phyloP scores from a whole-genome alignment of 331 rosid genomes.

The Stylosanthes scabra region DNA sequence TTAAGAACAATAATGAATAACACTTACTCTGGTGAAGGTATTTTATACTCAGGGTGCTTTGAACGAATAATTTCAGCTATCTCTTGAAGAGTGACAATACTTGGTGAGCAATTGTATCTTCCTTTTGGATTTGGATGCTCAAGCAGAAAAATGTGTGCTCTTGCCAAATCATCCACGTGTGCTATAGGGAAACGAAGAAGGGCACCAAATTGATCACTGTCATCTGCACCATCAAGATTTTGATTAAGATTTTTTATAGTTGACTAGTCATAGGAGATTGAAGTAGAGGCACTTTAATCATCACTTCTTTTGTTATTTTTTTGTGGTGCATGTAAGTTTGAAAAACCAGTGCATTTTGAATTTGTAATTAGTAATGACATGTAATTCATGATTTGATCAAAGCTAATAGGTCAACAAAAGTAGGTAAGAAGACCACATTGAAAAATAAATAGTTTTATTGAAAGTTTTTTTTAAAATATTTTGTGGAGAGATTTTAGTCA shows the following conservation, averaged over 20 bases:
- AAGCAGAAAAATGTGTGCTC: slow-evolving; percentile 65
- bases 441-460: too few species aligned
- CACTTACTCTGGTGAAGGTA: slow-evolving; percentile 52
- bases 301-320: too few species aligned
- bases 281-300: too few species aligned
- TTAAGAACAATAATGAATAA: not conserved
- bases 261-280: too few species aligned
- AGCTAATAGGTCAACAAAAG: too few species aligned
- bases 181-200: slow-evolving; percentile 39
- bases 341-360: too few species aligned
- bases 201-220: slow-evolving; percentile 1
- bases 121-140: slow-evolving; percentile 71
- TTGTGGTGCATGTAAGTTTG: too few species aligned
- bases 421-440: too few species aligned
- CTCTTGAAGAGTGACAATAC: slow-evolving; percentile 18
- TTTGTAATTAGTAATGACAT: too few species aligned
- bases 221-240: slow-evolving; percentile 23
- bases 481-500: too few species aligned
- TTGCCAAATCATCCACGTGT: slow-evolving; percentile 65
- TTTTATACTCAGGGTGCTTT: slow-evolving; percentile 50
- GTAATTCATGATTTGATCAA: too few species aligned
- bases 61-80: slow-evolving; percentile 21
- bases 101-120: slow-evolving; percentile 54
- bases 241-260: not conserved
- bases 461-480: too few species aligned